A percentile compares a stretch with the other conserved stretches of the same genome.
Evolutionary conservation across 1,284 basidiomycete genomes (phyloP).

Genomic region (Athelia psychrophila): DNA sequence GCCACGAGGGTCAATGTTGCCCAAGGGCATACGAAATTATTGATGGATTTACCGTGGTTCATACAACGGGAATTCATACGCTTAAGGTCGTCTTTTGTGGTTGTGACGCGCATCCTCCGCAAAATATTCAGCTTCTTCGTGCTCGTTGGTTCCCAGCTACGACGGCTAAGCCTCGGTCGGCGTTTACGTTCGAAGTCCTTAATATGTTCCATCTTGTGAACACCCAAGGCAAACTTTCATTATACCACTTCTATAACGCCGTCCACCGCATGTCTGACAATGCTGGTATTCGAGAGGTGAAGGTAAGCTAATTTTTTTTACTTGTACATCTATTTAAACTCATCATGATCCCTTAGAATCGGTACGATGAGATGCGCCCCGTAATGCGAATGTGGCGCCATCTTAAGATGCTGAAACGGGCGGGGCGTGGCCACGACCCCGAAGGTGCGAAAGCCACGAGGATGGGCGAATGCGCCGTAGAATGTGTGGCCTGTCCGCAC

Average conservation of each 20-base stretch:
- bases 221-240: background rate
- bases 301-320: constrained; percentile 8
- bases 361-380: constrained; percentile 15
- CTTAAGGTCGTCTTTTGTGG: constrained; percentile 2
- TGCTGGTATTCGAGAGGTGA: constrained; percentile 5
- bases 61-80: constrained; percentile 3
- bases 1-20: background rate
- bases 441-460: constrained; percentile 20
- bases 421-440: constrained; percentile 18
- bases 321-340: background rate
- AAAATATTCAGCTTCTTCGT: background rate
- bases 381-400: constrained; percentile 17
- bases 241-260: background rate
- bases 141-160: background rate
- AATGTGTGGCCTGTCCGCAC: constrained; percentile 32
- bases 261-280: background rate
- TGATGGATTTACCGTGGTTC: constrained; percentile 2
- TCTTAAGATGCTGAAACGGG: constrained; percentile 19
- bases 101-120: background rate
- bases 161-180: background rate
- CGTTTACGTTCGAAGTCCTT: background rate
- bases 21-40: background rate
- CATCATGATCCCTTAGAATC: constrained; percentile 11
- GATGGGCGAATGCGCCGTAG: constrained; percentile 20
- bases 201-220: background rate